Base-by-base conservation (phyloP, 768 basidiomycete genomes). In the Porphyrellus cyaneotinctus region DNA sequence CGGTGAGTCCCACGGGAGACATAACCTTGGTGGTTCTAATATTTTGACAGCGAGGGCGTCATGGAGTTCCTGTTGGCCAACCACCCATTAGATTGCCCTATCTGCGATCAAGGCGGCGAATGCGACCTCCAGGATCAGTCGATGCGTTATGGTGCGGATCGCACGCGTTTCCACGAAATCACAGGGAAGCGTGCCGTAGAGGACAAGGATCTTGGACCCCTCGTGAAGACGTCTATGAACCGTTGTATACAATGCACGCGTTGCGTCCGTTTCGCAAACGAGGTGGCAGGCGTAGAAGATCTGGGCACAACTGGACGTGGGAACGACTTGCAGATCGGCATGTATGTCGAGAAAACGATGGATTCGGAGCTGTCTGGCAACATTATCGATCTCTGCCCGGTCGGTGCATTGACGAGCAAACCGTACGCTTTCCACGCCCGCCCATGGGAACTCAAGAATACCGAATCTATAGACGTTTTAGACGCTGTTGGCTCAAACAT, bases 171-270 rank as follows among this genome's bases (percentile, higher is more conserved):
- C 83, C 97, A 98, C 75, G 97, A 99, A 74, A 91, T 97, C 45
- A 83, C 91, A 3, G 97, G 97, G 60, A 98, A 98, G 73, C 92
- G 97, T 49, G 97, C 97, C 0, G 90, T 95, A 17, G 95, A 97
- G 73, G 88, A 99, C 79, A 99, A 99, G 76, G 88, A 98, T 68
- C 80, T 99, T 24, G 97, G 97, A 1, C 97, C 97, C 8, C 82
- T 99, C 41, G 93, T 99, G 69, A 98, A 98, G 79, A 97, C 95
- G 2, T 91, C 87, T 53, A 97, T 97, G 95, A 97, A 91, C 73
- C 85, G 97, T 35, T 98, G 97, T 74, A 98, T 99, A 62, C 97
- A 99, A 71, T 99, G 97, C 75, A 99, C 97, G 6, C 92, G 97
- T 53, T 99, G 97, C 72, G 91, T 98, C 24, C 90, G 97, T 46